A percentile compares a stretch with the other conserved stretches of the same genome.
These are phyloP conservation scores for Jaenimonas drosophilae DNA, from an alignment of 208 protist genomes.

Conservation along the genomic window DNA sequence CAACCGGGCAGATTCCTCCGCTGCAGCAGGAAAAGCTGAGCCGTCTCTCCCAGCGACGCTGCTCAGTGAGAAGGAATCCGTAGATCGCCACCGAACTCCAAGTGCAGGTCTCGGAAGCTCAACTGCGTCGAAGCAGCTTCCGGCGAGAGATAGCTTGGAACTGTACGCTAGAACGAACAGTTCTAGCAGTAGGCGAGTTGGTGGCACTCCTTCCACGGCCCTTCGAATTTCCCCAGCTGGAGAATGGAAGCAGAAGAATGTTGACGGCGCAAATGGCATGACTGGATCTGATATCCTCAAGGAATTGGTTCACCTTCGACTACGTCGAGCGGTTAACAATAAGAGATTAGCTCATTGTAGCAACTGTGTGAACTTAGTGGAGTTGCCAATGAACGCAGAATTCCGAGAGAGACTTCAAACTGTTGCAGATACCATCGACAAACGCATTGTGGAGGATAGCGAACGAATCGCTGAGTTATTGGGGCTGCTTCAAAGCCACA, in stretches of 20 bases:
- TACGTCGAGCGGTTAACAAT: constrained; percentile 22
- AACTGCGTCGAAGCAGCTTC: neutral
- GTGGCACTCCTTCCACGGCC: too few relatives aligned
- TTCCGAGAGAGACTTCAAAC: too few relatives aligned
- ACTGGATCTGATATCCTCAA: neutral
- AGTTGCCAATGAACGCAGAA: too few relatives aligned
- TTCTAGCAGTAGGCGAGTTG: too few relatives aligned
- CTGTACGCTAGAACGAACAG: too few relatives aligned
- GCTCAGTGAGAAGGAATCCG: neutral
- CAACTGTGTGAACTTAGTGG: too few relatives aligned
- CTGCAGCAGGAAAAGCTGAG: neutral
- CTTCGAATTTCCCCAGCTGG: neutral
- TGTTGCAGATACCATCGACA: too few relatives aligned
- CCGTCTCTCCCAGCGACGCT: neutral
- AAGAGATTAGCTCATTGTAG: too few relatives aligned
- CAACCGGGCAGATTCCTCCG: neutral
- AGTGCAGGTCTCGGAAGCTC: neutral
- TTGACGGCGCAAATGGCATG: neutral
- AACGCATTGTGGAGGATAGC: constrained; percentile 10
- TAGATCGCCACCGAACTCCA: neutral
- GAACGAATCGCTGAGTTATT: constrained; percentile 24
- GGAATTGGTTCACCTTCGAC: constrained; percentile 11
- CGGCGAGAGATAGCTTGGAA: too few relatives aligned
- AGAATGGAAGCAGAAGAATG: neutral
- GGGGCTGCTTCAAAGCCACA: constrained; percentile 9